Conservation (phyloP, 2,329 filamentous ascomycete species). For the Dactylellina cionopaga region DNA sequence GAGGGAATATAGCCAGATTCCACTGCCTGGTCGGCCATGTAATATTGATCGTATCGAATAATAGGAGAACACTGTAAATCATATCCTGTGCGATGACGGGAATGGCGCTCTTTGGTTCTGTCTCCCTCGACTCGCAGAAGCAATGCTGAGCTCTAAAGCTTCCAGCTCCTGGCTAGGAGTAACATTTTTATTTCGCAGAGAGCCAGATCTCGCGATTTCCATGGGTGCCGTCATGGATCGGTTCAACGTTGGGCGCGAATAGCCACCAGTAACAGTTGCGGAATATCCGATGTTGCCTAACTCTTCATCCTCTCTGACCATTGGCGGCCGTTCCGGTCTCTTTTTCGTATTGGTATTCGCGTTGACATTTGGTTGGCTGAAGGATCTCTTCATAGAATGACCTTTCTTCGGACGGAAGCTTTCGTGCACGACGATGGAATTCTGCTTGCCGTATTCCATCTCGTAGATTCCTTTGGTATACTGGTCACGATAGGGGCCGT, state of each 20-base stretch:
- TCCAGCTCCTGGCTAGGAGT: conserved; percentile 39
- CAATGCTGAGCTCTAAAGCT: conserved; percentile 42
- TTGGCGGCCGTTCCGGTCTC: conserved; percentile 11
- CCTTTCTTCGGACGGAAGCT: conserved; percentile 39
- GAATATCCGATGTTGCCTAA: conserved; percentile 33
- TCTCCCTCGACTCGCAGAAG: conserved; percentile 29
- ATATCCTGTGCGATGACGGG: conserved; percentile 40
- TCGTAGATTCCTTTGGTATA: conserved; percentile 40
- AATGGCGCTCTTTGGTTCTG: conserved; percentile 37
- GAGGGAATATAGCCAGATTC: too few relatives aligned
- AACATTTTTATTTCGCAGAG: conserved; percentile 2
- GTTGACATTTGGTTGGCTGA: conserved; percentile 11
- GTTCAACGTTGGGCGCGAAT: conserved; percentile 18
- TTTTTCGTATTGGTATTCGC: neutral
- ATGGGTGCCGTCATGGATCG: conserved; percentile 40
- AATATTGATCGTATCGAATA: neutral
- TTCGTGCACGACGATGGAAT: conserved; percentile 45
- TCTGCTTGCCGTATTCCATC: conserved; percentile 43
- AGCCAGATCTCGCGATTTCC: conserved; percentile 16
- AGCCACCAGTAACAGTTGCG: conserved; percentile 25
- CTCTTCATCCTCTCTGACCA: conserved; percentile 34
- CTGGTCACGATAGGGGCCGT: conserved; percentile 28
- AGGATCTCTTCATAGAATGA: conserved; percentile 12
- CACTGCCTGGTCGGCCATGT: too few relatives aligned
- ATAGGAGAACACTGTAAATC: neutral